Evolutionary conservation across 2,329 filamentous ascomycete genomes (phyloP).

Genomic region (Penicillium sp.): DNA sequence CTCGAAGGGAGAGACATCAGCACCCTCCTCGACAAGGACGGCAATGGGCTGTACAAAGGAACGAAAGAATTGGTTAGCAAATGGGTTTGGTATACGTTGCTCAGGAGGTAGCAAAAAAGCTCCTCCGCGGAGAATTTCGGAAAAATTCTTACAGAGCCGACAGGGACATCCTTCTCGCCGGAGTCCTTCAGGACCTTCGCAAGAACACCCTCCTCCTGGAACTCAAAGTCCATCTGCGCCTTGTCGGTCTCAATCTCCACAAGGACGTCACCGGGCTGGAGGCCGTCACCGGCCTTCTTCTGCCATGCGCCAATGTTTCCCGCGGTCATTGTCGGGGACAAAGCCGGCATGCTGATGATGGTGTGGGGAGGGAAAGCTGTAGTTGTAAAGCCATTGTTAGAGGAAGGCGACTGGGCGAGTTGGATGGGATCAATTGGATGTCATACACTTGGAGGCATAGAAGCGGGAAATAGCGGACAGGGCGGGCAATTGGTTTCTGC

Average conservation of each 20-base stretch:
- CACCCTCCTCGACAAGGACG: slow-evolving; percentile 88
- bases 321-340: slow-evolving; percentile 96
- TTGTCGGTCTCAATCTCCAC: slow-evolving; percentile 99
- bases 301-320: slow-evolving; percentile 98
- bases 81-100: slow-evolving; percentile 2
- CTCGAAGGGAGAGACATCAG: slow-evolving; percentile 86
- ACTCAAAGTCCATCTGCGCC: slow-evolving; percentile 99
- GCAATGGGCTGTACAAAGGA: slow-evolving; percentile 77
- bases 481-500: slow-evolving; percentile 55
- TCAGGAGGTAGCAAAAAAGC: not conserved
- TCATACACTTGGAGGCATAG: slow-evolving; percentile 72
- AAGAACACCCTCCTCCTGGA: slow-evolving; percentile 95
- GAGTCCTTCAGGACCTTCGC: slow-evolving; percentile 93
- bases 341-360: slow-evolving; percentile 94
- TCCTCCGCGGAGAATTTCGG: slow-evolving; percentile 25
- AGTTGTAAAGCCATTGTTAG: slow-evolving; percentile 32
- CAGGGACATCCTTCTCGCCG: slow-evolving; percentile 90
- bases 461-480: slow-evolving; percentile 67
- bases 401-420: slow-evolving; percentile 10
- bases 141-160: slow-evolving; percentile 80
- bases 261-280: slow-evolving; percentile 90
- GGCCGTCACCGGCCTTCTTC: slow-evolving; percentile 89
- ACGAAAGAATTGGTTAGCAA: slow-evolving; percentile 15
- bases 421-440: slow-evolving; percentile 19
- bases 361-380: slow-evolving; percentile 93